phyloP scores from a whole-genome alignment of 2,329 filamentous ascomycete species.

The Colletotrichum zoysiae region DNA sequence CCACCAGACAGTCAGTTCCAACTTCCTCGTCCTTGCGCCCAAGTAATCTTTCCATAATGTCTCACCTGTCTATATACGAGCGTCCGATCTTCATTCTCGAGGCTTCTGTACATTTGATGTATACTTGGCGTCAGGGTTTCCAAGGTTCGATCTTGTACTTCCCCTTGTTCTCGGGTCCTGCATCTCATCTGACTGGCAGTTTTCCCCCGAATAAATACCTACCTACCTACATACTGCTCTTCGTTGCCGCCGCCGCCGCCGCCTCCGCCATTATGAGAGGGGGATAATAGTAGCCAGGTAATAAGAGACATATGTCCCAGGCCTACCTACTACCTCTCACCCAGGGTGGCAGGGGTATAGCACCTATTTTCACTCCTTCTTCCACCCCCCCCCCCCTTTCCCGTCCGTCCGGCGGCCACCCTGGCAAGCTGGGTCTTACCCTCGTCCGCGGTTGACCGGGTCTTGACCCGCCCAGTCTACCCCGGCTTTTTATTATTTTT shows the following conservation, averaged over 20 bases:
- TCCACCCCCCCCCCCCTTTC: constrained; percentile 6
- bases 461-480: constrained; percentile 32
- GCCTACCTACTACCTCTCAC: constrained; percentile 16
- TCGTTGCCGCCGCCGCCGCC: constrained; percentile 28
- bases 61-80: constrained; percentile 34
- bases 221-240: constrained; percentile 6
- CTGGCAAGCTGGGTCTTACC: constrained; percentile 30
- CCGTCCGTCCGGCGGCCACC: constrained; percentile 13
- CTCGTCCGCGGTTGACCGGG: constrained; percentile 30
- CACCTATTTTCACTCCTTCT: constrained; percentile 14
- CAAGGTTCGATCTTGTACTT: not conserved
- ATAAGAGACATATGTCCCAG: constrained; percentile 31
- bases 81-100: constrained; percentile 15
- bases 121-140: not conserved
- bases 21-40: not conserved
- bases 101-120: constrained; percentile 7
- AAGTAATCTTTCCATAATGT: constrained; percentile 33
- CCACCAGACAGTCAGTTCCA: not conserved
- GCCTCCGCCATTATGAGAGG: constrained; percentile 36
- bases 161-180: constrained; percentile 9
- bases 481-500: constrained; percentile 33
- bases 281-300: constrained; percentile 19
- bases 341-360: constrained; percentile 33
- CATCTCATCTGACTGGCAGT: not conserved
- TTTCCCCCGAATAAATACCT: not conserved